Evolutionary conservation across 805 yeast species (phyloP), one percentile per base, ranked within the genome.

Genomic region (Pichia membranifaciens): DNA sequence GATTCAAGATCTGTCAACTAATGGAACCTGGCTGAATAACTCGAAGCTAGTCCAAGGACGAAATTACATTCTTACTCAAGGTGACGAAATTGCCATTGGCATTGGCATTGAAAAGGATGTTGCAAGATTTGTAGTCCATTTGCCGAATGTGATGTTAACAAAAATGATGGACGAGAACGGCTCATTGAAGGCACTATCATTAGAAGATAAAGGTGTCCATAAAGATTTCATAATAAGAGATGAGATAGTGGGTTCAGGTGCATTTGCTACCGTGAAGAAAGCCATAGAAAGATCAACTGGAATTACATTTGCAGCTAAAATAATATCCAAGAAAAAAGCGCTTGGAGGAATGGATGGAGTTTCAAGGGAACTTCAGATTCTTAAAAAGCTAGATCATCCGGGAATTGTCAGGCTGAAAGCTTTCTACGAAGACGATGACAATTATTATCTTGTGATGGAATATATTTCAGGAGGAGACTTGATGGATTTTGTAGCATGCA

Each of bases 181-280:
- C 9, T 22, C 21, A 1, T 25, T 12, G 10, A 20, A 25, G 9
- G 6, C 17, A n/a, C 23, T 9, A 41, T 21, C 45, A 10, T 29
- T 38, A 13, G 52, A 49, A 9, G 54, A 54, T n/a, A 39, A 42
- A 20, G 57, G 75, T 49, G 52, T 67, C 15, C 56, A 59, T 43
- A 54, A 54, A 18, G 69, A 84, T 58, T 93, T 82, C 64, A 84
- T 87, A 13, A 79, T 91, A 18, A 78, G 83, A 50, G 87, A 84
- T 60, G 96, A 86, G 58, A 82, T 87, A 15, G 86, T 91, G 1
- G 99, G 99, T 1, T 93, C 88, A 57, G 99, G 99, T n/a, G 98
- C 98, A 9, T 91, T 91, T 74, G 98, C 98, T 5, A 85, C 90
- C 1, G 99, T 93, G 25, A 84, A 88, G 55, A 87, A 87, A 61